These are phyloP conservation scores for Diaporthe caulivora DNA, from an alignment of 2,329 filamentous ascomycete species.

Conservation along the genomic window DNA sequence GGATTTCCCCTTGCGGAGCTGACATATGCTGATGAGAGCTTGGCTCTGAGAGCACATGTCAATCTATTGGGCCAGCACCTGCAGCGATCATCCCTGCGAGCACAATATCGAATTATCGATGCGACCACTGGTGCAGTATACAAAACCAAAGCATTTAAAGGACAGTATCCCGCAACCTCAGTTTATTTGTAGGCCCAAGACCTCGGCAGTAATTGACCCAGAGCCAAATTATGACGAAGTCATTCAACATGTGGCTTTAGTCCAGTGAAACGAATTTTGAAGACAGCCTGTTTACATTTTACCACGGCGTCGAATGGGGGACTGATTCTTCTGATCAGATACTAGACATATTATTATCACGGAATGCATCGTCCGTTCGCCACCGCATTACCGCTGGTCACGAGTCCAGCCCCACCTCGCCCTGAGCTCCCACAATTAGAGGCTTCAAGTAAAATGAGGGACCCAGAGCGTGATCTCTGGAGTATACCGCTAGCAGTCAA, in stretches of 20 bases:
- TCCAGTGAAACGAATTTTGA: background rate
- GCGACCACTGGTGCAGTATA: background rate
- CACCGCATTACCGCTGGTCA: background rate
- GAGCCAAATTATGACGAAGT: background rate
- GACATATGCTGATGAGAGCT: background rate
- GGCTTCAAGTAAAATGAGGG: background rate
- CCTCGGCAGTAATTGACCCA: background rate
- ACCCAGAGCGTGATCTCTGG: background rate
- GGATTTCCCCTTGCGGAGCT: background rate
- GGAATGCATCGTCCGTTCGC: background rate
- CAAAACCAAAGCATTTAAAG: background rate
- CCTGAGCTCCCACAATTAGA: background rate
- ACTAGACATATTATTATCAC: background rate
- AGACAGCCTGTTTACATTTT: background rate
- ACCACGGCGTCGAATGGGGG: background rate
- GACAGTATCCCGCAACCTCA: background rate
- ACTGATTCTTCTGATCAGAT: background rate
- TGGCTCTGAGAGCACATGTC: background rate
- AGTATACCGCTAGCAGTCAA: background rate
- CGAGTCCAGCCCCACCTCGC: background rate
- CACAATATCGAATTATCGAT: background rate
- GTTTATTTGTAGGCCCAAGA: background rate
- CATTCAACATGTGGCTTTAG: background rate
- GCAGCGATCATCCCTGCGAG: slow-evolving; percentile 5
- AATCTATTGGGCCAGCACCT: background rate